Conservation (phyloP, 1,284 basidiomycete genomes). For the Cutaneotrichosporon cutaneum region DNA sequence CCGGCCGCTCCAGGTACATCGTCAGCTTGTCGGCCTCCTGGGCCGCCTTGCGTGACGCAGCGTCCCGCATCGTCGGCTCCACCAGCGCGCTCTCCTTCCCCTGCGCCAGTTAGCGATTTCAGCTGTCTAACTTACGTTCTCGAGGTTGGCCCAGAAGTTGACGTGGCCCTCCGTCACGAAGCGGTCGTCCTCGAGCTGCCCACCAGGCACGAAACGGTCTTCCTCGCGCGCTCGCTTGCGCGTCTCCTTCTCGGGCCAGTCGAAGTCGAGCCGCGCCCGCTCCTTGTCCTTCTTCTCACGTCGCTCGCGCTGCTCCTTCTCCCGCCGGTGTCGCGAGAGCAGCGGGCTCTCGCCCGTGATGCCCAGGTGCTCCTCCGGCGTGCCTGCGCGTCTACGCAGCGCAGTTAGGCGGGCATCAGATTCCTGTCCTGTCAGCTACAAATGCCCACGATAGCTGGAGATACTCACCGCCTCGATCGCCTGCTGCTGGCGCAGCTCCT, state of each 20-base stretch:
- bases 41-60: constrained; percentile 41
- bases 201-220: neutral
- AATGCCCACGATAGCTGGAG: neutral
- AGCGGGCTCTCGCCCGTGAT: constrained; percentile 22
- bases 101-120: neutral
- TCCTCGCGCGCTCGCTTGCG: constrained; percentile 14
- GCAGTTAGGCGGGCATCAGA: constrained; percentile 39
- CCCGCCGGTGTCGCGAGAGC: constrained; percentile 36
- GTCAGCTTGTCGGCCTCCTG: constrained; percentile 50
- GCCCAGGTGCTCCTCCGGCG: constrained; percentile 34
- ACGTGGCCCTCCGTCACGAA: constrained; percentile 42
- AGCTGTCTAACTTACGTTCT: constrained; percentile 30
- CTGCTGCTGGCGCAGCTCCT: constrained; percentile 39
- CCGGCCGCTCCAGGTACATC: constrained; percentile 52
- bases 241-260: constrained; percentile 43
- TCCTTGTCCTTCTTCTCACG: constrained; percentile 15
- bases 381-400: constrained; percentile 41
- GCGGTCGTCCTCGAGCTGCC: constrained; percentile 25
- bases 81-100: constrained; percentile 3
- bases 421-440: constrained; percentile 28
- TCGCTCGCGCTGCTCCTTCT: constrained; percentile 34
- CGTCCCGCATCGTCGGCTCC: constrained; percentile 22
- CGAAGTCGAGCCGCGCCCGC: constrained; percentile 42
- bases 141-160: constrained; percentile 52
- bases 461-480: constrained; percentile 42